Evolutionary conservation across 176 grass and related monocot genomes (phyloP), one percentile per base, ranked within the genome.

Genomic region (Microstegium vimineum): DNA sequence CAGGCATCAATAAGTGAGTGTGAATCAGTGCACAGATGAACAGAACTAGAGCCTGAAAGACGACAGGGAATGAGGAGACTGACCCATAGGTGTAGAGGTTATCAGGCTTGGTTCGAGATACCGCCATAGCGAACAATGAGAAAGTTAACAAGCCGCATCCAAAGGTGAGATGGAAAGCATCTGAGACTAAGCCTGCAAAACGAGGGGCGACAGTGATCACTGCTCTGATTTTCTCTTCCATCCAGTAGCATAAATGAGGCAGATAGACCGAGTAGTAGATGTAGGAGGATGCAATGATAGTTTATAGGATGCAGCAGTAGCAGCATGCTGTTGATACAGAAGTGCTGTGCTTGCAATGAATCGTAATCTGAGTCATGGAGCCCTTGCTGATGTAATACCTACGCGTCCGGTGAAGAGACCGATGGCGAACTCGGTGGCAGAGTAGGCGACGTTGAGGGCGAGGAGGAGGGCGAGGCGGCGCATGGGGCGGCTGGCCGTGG

Each of bases 161-260:
- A 71, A 98, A 98, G 63, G 96, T 98, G 46, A 98, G 71, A 82
- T 98, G 92, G 75, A 98, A 98, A 77, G 92, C 90, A 87, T 98
- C 96, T 15, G 96, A 98, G 81, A 98, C 84, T 56, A 98, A 89
- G 56, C 96, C 94, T 97, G 89, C 52, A 91, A 87, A 27, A 78
- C 42, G 66, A 23, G 22, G 36, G 35, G n/a, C n/a, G n/a, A n/a
- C n/a, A n/a, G n/a, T n/a, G n/a, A n/a, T n/a, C n/a, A n/a, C n/a
- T n/a, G n/a, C 25, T 18, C 15, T 73, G 15, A 14, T 14, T 45
- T 28, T 23, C 8, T 27, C 5, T 45, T 71, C 4, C 40, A n/a
- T 66, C 31, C 31, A 37, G 32, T 7, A 40, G 74, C 54, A 61
- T 36, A 64, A 76, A 72, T 35, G 31, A 73, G 63, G 38, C 30